phyloP scores from a whole-genome alignment of 768 basidiomycete species.

The Phylloporus scabripes region DNA sequence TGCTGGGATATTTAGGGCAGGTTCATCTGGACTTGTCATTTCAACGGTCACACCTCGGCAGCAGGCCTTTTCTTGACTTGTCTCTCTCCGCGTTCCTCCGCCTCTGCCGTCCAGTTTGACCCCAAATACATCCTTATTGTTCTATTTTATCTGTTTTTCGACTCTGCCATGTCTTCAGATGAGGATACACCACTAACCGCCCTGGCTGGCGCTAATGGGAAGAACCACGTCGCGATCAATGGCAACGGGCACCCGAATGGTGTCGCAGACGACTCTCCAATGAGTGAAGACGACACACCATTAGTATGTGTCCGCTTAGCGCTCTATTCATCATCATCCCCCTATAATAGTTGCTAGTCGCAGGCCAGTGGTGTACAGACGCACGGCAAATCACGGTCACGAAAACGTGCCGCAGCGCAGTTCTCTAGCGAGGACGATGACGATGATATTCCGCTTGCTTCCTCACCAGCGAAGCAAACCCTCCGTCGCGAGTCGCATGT shows the following conservation, averaged over 20 bases:
- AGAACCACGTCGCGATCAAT: constrained; percentile 41
- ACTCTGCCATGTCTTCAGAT: constrained; percentile 50
- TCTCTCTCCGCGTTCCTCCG: constrained; percentile 27
- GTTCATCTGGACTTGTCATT: constrained; percentile 39
- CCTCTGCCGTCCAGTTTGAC: constrained; percentile 7
- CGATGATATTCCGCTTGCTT: constrained; percentile 67
- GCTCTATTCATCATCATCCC: constrained; percentile 4
- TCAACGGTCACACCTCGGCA: constrained; percentile 18
- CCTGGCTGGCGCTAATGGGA: constrained; percentile 37
- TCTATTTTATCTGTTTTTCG: constrained; percentile 8
- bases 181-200: constrained; percentile 49
- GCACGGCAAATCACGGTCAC: constrained; percentile 24
- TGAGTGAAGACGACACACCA: constrained; percentile 71
- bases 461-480: constrained; percentile 57
- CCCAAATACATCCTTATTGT: not conserved
- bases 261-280: constrained; percentile 39
- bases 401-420: constrained; percentile 54
- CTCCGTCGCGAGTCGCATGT: constrained; percentile 38
- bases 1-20: constrained; percentile 49
- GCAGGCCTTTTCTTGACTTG: constrained; percentile 27
- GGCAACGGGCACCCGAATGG: constrained; percentile 37
- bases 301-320: constrained; percentile 44
- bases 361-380: constrained; percentile 49
- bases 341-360: constrained; percentile 39
- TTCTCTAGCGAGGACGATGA: constrained; percentile 60